Conservation (phyloP, 768 basidiomycete species). For the Kwoniella heveanensis region DNA sequence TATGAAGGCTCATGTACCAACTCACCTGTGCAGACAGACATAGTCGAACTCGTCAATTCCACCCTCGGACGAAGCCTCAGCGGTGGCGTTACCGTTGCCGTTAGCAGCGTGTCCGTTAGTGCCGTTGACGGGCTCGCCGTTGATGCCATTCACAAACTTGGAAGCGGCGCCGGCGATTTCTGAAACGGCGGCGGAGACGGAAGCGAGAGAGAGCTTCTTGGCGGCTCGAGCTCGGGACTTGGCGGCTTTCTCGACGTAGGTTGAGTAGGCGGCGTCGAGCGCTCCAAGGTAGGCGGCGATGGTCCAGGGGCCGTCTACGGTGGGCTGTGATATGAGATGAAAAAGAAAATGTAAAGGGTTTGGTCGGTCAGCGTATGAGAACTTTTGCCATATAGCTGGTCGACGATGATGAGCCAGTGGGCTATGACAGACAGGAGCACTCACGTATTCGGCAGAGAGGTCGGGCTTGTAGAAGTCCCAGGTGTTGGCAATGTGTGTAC, state of each 20-base stretch:
- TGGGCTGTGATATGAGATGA: constrained; percentile 62
- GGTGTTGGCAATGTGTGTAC: constrained; percentile 94
- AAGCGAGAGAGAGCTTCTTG: constrained; percentile 61
- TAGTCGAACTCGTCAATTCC: constrained; percentile 89
- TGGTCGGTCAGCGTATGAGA: too few relatives aligned
- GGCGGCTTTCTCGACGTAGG: constrained; percentile 78
- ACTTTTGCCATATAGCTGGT: too few relatives aligned
- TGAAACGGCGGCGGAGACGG: constrained; percentile 47
- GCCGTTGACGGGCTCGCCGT: constrained; percentile 53
- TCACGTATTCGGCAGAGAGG: constrained; percentile 60
- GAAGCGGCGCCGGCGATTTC: constrained; percentile 48
- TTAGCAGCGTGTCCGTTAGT: constrained; percentile 45
- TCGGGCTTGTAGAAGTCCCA: constrained; percentile 99
- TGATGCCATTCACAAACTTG: constrained; percentile 53
- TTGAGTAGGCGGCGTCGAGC: constrained; percentile 82
- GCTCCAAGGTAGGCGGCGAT: constrained; percentile 93
- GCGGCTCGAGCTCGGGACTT: constrained; percentile 58
- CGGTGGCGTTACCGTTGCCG: constrained; percentile 45
- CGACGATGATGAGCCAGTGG: too few relatives aligned
- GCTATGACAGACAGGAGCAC: too few relatives aligned
- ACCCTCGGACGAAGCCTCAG: constrained; percentile 33
- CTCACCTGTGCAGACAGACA: constrained; percentile 77
- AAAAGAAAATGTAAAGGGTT: neutral
- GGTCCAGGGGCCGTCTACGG: constrained; percentile 95
- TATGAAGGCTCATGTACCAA: neutral